A percentile compares a stretch with the other conserved stretches of the same genome.
Conservation (phyloP, 148 eudicot genomes). For the Drosera capensis region DNA sequence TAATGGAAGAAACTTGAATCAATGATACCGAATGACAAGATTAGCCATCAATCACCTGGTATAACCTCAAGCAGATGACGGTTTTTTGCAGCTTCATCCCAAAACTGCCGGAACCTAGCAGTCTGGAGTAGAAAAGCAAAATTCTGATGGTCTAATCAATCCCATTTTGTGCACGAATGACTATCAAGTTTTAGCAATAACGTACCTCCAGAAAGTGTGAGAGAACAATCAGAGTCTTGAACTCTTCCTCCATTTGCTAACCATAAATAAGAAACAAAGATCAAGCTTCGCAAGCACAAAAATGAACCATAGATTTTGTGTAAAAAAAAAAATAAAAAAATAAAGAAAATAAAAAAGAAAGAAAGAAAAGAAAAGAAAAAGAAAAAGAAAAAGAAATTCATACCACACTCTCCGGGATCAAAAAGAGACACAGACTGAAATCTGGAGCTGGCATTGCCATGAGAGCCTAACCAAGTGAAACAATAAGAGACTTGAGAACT, state of each 20-base stretch:
- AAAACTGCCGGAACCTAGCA: constrained; percentile 85
- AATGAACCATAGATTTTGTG: not conserved
- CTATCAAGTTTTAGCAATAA: not conserved
- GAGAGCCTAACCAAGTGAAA: constrained; percentile 48
- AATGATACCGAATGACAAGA: not conserved
- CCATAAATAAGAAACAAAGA: too few relatives aligned
- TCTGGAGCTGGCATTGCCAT: constrained; percentile 99
- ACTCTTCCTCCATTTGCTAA: constrained; percentile 98
- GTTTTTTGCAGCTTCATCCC: constrained; percentile 97
- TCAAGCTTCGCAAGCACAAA: not conserved
- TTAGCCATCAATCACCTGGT: constrained; percentile 38
- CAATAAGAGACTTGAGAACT: not conserved
- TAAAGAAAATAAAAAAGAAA: constrained; percentile 1
- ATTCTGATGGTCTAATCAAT: not conserved
- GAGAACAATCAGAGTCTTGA: constrained; percentile 82
- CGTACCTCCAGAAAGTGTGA: constrained; percentile 95
- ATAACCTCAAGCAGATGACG: constrained; percentile 79
- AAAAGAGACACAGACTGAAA: constrained; percentile 92
- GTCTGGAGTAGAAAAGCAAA: constrained; percentile 39
- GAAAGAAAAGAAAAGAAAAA: too few relatives aligned
- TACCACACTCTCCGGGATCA: constrained; percentile 99
- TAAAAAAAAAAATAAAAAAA: not conserved
- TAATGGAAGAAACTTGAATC: not conserved
- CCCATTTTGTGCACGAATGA: not conserved
- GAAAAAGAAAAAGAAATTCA: too few relatives aligned